Base-by-base conservation (phyloP, 2,329 filamentous ascomycete genomes). In the Diaporthe caulivora region DNA sequence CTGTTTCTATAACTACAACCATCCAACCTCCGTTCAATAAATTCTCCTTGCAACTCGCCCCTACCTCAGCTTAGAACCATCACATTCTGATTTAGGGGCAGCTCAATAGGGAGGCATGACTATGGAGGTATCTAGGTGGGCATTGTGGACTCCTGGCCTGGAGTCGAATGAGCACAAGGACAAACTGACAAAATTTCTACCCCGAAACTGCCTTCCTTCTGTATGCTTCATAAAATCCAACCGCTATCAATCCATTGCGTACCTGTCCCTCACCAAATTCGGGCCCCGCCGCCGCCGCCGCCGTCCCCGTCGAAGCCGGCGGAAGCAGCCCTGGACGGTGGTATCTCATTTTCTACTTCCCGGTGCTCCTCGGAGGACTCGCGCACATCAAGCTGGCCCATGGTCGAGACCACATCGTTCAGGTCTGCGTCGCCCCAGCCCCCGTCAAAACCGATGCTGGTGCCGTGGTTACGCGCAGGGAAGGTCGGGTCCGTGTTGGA, bases 401-500 rank as follows among this genome's bases (percentile, higher is more conserved):
- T 37, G 15, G 62, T 37, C n/a, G 44, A n/a, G 6, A 31, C 44
- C 15, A 65, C n/a, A 37, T 71, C 68, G 1, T 24, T n/a, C 11
- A 24, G 11, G n/a, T 31, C 31, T 13, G 24, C 24, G 68, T 42
- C 24, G 10, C 26, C 15, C 21, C 31, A 42, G 0, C 37, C 55
- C 0, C 31, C 37, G 1, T 71, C 62, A 7, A 34, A 71, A 0
- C 68, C 68, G 1, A 71, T 8, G 24, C 68, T 71, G 55, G 68
- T 62, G 2, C 42, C 51, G 1, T n/a, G 58, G 17, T 67, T 47
- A 21, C 29, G 29, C 8, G 42, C 21, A 9, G 60, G 62, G 21
- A 55, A 75, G 13, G 71, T 73, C 17, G 57, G 71, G 18, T 77
- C 74, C 4, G 79, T 80, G 29, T 80, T 83, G 0, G 81, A 83